Evolutionary conservation across 208 protist species (phyloP), one percentile per base, ranked within the genome.

Genomic region (Acanthamoeba triangularis): DNA sequence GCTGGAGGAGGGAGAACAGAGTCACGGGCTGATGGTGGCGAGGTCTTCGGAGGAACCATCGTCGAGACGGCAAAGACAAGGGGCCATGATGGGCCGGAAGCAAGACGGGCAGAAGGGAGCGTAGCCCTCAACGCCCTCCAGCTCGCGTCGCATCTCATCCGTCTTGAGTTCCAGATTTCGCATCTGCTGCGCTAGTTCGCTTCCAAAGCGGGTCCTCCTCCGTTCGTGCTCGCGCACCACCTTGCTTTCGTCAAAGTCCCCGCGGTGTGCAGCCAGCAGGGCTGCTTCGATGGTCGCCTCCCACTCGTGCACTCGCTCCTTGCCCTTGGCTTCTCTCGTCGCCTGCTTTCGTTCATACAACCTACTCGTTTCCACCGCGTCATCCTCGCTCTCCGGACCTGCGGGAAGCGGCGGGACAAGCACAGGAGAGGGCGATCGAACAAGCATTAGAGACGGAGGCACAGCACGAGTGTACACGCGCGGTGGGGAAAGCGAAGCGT

Each of bases 351-450:
- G 6, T 28, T 52, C 44, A 25, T 10, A 14, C 74, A 20, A 35
- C 18, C 44, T 52, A 13, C 37, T 41, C 14, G 72, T 8, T 52
- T 80, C 72, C 20, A 49, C 72, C 7, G 47, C 72, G 28, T 80
- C 72, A 20, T 80, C 72, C 41, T 80, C 72, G 37, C 72, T 80
- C 37, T 80, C 72, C 37, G 72, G 72, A 30, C 72, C 72, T 80
- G 72, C 14, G 63, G 25, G 8, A 23, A 11, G 25, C 0, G 16
- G 14, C 14, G 61, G 3, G 28, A 80, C 37, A 30, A 80, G 33
- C 61, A 14, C 37, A 30, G 69, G 69, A 13, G 69, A 28, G 67
- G n/a, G n/a, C 25, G 67, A 37, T 44, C 41, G 41, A 44, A 1
- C 41, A 44, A 44, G 41, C 3, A 1, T 44, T 44, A 44, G 41